A percentile compares a stretch with the other conserved stretches of the same genome.
These are phyloP conservation scores for Termitomyces sp. DNA, from an alignment of 768 basidiomycete species.

Conservation along the genomic window DNA sequence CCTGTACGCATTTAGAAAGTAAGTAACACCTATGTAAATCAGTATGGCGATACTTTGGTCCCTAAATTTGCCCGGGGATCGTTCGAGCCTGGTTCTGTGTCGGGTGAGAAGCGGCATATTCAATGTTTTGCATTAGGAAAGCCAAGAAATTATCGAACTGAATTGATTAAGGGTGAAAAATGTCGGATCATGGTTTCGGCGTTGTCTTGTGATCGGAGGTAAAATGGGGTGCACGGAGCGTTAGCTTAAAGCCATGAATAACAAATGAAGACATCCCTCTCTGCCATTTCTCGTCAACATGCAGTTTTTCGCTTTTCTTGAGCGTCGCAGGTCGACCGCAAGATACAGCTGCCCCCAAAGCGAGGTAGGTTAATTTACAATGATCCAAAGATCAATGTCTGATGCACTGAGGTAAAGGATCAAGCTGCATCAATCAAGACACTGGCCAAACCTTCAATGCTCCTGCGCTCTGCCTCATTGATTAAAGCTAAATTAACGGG, in stretches of 20 bases:
- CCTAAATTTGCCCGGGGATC: neutral
- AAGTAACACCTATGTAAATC: too few species aligned
- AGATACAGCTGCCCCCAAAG: neutral
- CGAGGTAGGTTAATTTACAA: neutral
- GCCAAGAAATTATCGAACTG: neutral
- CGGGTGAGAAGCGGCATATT: neutral
- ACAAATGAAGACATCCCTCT: neutral
- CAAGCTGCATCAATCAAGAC: neutral
- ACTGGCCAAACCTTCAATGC: neutral
- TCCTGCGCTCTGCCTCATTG: conserved; percentile 5
- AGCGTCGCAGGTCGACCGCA: conserved; percentile 7
- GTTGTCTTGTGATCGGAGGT: neutral
- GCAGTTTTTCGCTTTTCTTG: conserved; percentile 10
- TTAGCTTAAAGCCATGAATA: neutral
- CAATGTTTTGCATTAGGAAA: too few species aligned
- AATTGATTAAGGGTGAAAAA: neutral
- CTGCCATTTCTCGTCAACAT: neutral
- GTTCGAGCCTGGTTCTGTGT: too few species aligned
- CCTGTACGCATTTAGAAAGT: too few species aligned
- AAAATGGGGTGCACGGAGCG: neutral
- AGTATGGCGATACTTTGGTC: neutral
- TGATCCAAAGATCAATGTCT: neutral
- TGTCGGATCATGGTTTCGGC: conserved; percentile 7
- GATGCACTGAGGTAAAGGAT: neutral
- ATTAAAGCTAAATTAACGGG: conserved; percentile 1